A percentile compares a stretch with the other conserved stretches of the same genome.
phyloP scores from a whole-genome alignment of 192 early-diverging fungal species.

The Umbelopsis sp. region DNA sequence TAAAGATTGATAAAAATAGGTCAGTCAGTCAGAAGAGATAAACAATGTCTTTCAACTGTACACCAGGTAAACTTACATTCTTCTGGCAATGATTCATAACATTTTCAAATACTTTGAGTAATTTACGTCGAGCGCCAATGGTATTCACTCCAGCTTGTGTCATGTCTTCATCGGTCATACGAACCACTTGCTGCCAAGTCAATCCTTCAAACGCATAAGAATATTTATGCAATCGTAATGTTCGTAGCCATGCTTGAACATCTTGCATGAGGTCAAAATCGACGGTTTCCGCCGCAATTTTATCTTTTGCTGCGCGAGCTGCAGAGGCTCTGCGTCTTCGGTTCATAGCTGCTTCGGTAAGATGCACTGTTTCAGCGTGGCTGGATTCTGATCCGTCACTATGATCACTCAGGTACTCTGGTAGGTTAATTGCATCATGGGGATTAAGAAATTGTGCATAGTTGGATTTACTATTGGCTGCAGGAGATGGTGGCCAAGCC shows the following conservation, averaged over 20 bases:
- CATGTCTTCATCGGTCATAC: slow-evolving; percentile 36
- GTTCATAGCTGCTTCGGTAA: slow-evolving; percentile 30
- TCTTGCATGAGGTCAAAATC: slow-evolving; percentile 40
- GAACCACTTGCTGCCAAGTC: slow-evolving; percentile 33
- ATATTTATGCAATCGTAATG: slow-evolving; percentile 39
- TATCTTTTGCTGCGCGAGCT: slow-evolving; percentile 37
- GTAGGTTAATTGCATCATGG: background rate
- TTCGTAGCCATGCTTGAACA: slow-evolving; percentile 38
- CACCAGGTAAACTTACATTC: slow-evolving; percentile 20
- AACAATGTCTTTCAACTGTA: background rate
- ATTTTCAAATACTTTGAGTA: slow-evolving; percentile 43
- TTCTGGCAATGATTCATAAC: slow-evolving; percentile 33
- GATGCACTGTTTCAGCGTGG: background rate
- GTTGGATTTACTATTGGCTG: background rate
- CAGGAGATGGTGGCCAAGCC: slow-evolving; percentile 8
- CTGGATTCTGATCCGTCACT: background rate
- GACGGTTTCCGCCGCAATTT: slow-evolving; percentile 37
- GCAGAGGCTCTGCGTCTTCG: slow-evolving; percentile 35
- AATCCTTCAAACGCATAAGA: slow-evolving; percentile 35
- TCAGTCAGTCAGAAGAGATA: background rate
- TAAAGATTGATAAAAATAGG: slow-evolving; percentile 4
- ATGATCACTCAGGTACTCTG: slow-evolving; percentile 23
- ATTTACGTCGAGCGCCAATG: slow-evolving; percentile 34
- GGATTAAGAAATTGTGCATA: background rate
- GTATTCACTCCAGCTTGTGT: slow-evolving; percentile 33